Evolutionary conservation across 805 yeast genomes (phyloP), one percentile per base, ranked within the genome.

Genomic region (Maudiozyma saulgeensis): DNA sequence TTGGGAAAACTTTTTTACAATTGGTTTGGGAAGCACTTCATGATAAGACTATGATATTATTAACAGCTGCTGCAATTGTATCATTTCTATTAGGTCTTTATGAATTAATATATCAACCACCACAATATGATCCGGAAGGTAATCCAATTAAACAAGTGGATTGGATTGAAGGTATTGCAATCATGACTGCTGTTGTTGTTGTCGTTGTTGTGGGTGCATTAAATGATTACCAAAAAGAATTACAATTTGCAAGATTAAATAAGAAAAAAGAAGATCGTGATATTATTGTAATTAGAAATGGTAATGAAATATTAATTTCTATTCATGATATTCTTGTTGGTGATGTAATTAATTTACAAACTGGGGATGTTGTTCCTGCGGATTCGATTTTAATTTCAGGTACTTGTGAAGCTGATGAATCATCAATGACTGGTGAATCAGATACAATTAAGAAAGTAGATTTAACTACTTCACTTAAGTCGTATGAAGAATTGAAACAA

Each of bases 101-200:
- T 64, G 95, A 93, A 68, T 82, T 95, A 1, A 84, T 89, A 69
- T 96, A 95, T 41, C 86, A 85, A 55, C 89, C 84, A 0, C 74
- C 87, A 0, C 80, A 79, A 61, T 78, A 77, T 58, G 96, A 91
- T 64, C 80, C 77, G 6, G 87, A 87, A 54, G 96, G 96, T 26
- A 74, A 79, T 21, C 73, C 79, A 19, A 66, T 81, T 49, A 96
- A 97, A 16, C 79, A 81, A 59, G 95, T 93, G 32, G 96, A 91
- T 60, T 93, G 98, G 97, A 96, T 95, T 44, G 99, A 93, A 72
- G 99, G 99, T 57, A 96, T 90, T 38, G 99, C 99, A 40, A 93
- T 93, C 62, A 78, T 93, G 57, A 84, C 84, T 4, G 99, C 99
- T 19, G 86, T 93, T 23, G 60, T 80, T 4, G 91, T 93, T 51